These are phyloP conservation scores for Debaryomyces prosopidis DNA, from an alignment of 805 yeast species.

Conservation along the genomic window DNA sequence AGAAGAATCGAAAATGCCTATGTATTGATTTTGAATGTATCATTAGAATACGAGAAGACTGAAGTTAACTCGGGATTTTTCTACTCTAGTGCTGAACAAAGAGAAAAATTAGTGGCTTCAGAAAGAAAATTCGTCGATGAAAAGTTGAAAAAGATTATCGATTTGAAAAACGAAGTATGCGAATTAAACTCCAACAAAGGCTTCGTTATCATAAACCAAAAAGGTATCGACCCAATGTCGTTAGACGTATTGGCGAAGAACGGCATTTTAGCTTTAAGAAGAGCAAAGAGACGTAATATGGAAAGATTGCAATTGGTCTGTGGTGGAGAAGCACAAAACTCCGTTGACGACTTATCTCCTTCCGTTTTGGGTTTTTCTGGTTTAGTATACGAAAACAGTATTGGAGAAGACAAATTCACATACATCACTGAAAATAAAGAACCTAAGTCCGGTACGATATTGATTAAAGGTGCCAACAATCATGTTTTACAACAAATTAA, in stretches of 20 bases:
- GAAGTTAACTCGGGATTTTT: conserved; percentile 96
- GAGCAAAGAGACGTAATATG: conserved; percentile 99
- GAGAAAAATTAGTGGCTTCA: conserved; percentile 89
- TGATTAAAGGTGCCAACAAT: conserved; percentile 90
- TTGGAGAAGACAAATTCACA: conserved; percentile 97
- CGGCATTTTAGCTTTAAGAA: conserved; percentile 88
- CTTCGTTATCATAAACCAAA: conserved; percentile 94
- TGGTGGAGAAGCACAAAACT: conserved; percentile 97
- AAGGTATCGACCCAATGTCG: conserved; percentile 98
- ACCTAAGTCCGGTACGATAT: conserved; percentile 88
- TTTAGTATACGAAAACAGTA: conserved; percentile 82
- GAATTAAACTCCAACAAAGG: conserved; percentile 69
- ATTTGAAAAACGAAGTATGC: conserved; percentile 89
- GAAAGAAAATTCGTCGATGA: conserved; percentile 95
- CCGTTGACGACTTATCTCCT: conserved; percentile 88
- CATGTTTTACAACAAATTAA: conserved; percentile 89
- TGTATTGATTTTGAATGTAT: conserved; percentile 86
- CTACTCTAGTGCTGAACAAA: conserved; percentile 92
- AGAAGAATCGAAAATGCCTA: conserved; percentile 78
- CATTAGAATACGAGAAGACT: conserved; percentile 94
- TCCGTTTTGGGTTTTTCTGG: conserved; percentile 86
- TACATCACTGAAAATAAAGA: conserved; percentile 87
- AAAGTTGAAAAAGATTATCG: conserved; percentile 86
- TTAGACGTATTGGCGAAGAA: conserved; percentile 91
- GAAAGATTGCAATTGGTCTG: conserved; percentile 94